These are phyloP conservation scores for Candida boleticola DNA, from an alignment of 805 yeast genomes.

Conservation along the genomic window DNA sequence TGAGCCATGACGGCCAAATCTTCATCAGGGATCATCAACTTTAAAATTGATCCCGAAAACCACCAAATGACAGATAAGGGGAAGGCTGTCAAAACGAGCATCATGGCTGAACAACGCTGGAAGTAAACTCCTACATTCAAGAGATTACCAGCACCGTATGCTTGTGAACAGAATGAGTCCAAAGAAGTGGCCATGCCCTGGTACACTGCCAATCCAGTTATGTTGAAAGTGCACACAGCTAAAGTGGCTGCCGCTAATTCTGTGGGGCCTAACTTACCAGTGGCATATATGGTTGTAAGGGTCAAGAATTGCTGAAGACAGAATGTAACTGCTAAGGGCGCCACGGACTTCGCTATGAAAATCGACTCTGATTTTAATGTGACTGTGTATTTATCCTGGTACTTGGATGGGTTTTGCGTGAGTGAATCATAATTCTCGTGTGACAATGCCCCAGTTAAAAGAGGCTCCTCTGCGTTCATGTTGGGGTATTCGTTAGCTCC, in stretches of 20 bases:
- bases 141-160: slow-evolving; percentile 72
- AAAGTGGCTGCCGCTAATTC: slow-evolving; percentile 81
- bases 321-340: slow-evolving; percentile 68
- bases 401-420: neutral
- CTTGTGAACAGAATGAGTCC: slow-evolving; percentile 81
- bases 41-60: slow-evolving; percentile 49
- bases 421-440: slow-evolving; percentile 19
- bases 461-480: slow-evolving; percentile 27
- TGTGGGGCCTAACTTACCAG: slow-evolving; percentile 72
- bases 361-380: slow-evolving; percentile 12
- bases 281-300: slow-evolving; percentile 71
- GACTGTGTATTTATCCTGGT: neutral
- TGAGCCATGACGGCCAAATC: slow-evolving; percentile 56
- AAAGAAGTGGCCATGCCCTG: slow-evolving; percentile 80
- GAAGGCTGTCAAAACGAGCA: slow-evolving; percentile 34
- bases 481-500: too few relatives aligned
- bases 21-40: slow-evolving; percentile 48
- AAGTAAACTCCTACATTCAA: slow-evolving; percentile 69
- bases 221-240: slow-evolving; percentile 77
- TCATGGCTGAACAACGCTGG: slow-evolving; percentile 66
- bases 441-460: slow-evolving; percentile 21
- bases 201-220: slow-evolving; percentile 68
- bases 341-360: slow-evolving; percentile 37
- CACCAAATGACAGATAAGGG: slow-evolving; percentile 47
- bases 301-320: slow-evolving; percentile 68